Percentiles rank a stretch among this genome's conserved stretches.
Evolutionary conservation across 768 basidiomycete species (phyloP).

Genomic region (Auricularia sp.): DNA sequence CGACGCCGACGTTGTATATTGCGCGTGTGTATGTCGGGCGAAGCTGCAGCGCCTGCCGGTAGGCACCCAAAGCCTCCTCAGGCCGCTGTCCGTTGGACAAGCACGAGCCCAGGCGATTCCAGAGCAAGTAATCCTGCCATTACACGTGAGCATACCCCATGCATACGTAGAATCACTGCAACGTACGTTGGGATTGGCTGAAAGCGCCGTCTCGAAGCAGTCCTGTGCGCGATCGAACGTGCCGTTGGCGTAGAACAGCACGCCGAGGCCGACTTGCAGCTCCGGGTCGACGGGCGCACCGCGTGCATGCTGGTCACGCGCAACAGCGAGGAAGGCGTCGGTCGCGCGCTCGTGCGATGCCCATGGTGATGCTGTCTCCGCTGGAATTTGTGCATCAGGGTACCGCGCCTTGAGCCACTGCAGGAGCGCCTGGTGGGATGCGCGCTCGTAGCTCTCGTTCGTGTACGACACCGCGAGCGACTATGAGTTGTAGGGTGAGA

Average conservation of each 20-base stretch:
- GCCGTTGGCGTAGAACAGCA: constrained; percentile 80
- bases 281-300: constrained; percentile 67
- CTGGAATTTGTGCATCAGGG: constrained; percentile 41
- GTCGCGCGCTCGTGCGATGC: constrained; percentile 70
- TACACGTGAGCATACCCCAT: neutral
- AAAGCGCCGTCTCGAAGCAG: constrained; percentile 85
- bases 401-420: constrained; percentile 70
- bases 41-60: constrained; percentile 79
- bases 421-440: constrained; percentile 74
- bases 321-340: constrained; percentile 72
- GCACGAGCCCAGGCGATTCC: constrained; percentile 93
- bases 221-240: constrained; percentile 87
- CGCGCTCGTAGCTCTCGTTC: constrained; percentile 85
- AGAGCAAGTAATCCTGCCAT: constrained; percentile 74
- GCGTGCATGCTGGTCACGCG: constrained; percentile 68
- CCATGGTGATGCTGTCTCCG: constrained; percentile 52
- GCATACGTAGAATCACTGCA: neutral
- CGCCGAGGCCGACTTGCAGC: constrained; percentile 86
- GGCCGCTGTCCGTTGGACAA: constrained; percentile 91
- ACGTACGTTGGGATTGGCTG: constrained; percentile 59
- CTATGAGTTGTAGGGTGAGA: constrained; percentile 28
- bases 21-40: constrained; percentile 95
- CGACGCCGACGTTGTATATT: constrained; percentile 96
- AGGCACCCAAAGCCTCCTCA: constrained; percentile 85
- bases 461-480: constrained; percentile 93